phyloP scores from a whole-genome alignment of 768 basidiomycete species.

The Leccinum broughii region DNA sequence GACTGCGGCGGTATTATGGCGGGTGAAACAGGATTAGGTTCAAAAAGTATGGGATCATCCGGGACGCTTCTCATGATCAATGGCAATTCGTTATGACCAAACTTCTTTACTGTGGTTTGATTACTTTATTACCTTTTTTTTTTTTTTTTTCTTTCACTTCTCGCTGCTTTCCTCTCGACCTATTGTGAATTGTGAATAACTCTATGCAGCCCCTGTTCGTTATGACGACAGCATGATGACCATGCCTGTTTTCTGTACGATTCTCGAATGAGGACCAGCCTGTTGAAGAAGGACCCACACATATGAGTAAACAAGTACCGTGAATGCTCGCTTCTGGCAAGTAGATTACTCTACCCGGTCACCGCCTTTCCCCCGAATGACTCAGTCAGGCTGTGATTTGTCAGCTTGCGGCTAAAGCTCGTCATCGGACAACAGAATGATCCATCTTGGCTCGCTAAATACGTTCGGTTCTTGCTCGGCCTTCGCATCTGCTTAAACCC shows the following conservation, averaged over 20 bases:
- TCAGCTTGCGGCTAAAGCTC: slow-evolving; percentile 9
- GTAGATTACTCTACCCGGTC: background rate
- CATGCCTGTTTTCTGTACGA: background rate
- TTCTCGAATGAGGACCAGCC: background rate
- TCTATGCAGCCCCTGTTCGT: slow-evolving; percentile 23
- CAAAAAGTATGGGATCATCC: slow-evolving; percentile 12
- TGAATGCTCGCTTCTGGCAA: background rate
- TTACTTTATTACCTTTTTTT: slow-evolving; percentile 29
- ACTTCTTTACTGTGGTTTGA: slow-evolving; percentile 17
- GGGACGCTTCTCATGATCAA: slow-evolving; percentile 16
- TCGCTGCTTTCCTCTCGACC: slow-evolving; percentile 16
- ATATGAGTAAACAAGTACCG: too few relatives aligned
- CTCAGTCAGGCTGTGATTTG: slow-evolving; percentile 5
- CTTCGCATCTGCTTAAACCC: slow-evolving; percentile 1
- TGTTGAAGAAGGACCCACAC: background rate
- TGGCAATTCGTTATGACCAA: slow-evolving; percentile 19
- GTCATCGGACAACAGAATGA: background rate
- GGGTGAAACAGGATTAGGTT: slow-evolving; percentile 50
- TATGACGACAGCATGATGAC: slow-evolving; percentile 23
- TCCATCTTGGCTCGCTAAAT: background rate
- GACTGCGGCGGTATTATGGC: slow-evolving; percentile 73
- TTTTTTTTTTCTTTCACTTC: background rate
- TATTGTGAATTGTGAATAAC: slow-evolving; percentile 27
- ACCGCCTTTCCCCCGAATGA: background rate
- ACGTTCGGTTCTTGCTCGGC: background rate